phyloP scores from a whole-genome alignment of 1,284 basidiomycete species.

The Apiotrichum siamense region DNA sequence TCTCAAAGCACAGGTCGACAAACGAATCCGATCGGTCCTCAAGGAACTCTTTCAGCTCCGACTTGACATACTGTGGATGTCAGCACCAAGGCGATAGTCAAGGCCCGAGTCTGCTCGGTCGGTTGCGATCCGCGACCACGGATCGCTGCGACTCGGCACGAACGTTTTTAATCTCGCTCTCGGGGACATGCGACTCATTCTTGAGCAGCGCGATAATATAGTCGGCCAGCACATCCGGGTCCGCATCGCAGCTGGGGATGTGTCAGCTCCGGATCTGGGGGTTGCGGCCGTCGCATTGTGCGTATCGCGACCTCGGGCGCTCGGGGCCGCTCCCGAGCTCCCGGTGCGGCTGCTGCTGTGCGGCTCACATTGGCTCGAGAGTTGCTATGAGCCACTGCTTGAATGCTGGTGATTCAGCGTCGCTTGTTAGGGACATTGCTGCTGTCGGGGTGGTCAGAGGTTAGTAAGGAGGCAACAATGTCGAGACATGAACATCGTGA shows the following conservation, averaged over 20 bases:
- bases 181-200: conserved; percentile 66
- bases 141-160: no score
- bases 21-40: conserved; percentile 76
- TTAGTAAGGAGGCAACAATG: neutral
- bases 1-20: conserved; percentile 74
- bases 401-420: conserved; percentile 34
- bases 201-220: conserved; percentile 92
- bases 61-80: conserved; percentile 52
- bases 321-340: no score
- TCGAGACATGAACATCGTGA: no score
- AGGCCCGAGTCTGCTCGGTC: no score
- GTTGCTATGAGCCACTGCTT: conserved; percentile 69
- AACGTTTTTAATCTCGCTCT: conserved; percentile 57
- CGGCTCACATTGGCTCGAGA: conserved; percentile 79
- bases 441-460: neutral
- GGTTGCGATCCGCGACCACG: no score
- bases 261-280: no score
- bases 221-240: conserved; percentile 86
- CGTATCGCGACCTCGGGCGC: no score
- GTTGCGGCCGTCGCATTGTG: no score
- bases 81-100: no score
- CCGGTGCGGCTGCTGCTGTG: no score
- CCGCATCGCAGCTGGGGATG: conserved; percentile 77
- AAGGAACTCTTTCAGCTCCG: conserved; percentile 83
- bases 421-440: conserved; percentile 33